Percentiles rank a stretch among this genome's conserved stretches.
These are phyloP conservation scores for Celoporthe dispersa DNA, from an alignment of 2,329 filamentous ascomycete species.

Conservation along the genomic window DNA sequence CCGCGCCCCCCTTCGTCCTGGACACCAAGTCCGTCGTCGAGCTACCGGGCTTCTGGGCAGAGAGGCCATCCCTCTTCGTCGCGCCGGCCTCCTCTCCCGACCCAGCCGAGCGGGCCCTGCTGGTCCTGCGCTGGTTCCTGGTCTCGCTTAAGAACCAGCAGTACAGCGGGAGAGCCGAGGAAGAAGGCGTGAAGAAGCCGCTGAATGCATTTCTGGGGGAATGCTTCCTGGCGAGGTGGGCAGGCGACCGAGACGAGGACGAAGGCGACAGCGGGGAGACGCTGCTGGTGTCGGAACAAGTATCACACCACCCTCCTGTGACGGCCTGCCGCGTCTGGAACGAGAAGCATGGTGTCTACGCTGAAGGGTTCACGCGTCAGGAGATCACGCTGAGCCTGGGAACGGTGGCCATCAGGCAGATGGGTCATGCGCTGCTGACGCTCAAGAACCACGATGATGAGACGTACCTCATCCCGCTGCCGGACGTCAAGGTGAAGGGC, in stretches of 20 bases:
- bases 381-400: constrained; percentile 34
- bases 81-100: constrained; percentile 46
- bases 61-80: constrained; percentile 54
- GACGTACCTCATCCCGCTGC: constrained; percentile 37
- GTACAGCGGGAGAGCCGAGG: constrained; percentile 36
- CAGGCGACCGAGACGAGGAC: constrained; percentile 34
- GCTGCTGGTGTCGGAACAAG: constrained; percentile 35
- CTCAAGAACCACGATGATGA: constrained; percentile 40
- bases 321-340: constrained; percentile 37
- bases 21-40: constrained; percentile 59
- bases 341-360: constrained; percentile 33
- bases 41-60: constrained; percentile 62
- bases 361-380: constrained; percentile 35
- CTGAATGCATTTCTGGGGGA: constrained; percentile 55
- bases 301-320: constrained; percentile 38
- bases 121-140: constrained; percentile 54
- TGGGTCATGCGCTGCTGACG: constrained; percentile 35
- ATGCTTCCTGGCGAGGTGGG: constrained; percentile 46
- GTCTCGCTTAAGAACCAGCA: constrained; percentile 51
- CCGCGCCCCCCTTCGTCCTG: constrained; percentile 59
- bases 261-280: constrained; percentile 27
- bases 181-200: constrained; percentile 52
- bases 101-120: constrained; percentile 45
- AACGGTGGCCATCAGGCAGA: constrained; percentile 33
- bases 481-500: constrained; percentile 34